Conservation (phyloP, 306 rosid genomes). For the Begonia fuchsioides region DNA sequence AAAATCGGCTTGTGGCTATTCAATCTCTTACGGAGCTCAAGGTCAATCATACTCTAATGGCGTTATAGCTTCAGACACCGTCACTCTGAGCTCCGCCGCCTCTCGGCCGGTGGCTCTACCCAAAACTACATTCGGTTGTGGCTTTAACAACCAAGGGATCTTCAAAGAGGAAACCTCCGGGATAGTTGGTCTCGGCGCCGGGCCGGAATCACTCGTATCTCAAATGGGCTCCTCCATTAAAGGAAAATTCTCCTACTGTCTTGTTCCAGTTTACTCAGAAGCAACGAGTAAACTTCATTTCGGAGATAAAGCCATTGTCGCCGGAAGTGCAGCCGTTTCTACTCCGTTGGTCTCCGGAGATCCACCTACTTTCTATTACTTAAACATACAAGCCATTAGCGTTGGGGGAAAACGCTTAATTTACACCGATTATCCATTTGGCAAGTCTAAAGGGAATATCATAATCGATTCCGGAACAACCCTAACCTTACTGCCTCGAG, state of each 20-base stretch:
- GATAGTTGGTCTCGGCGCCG: slow-evolving; percentile 40
- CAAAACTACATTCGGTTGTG: slow-evolving; percentile 28
- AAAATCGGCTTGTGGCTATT: slow-evolving; percentile 9
- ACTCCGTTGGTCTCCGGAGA: slow-evolving; percentile 9
- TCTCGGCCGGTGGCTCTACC: slow-evolving; percentile 6
- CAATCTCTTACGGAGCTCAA: slow-evolving; percentile 8
- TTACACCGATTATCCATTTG: background rate
- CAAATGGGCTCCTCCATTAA: slow-evolving; percentile 20
- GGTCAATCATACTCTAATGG: slow-evolving; percentile 17
- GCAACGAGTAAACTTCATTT: slow-evolving; percentile 13
- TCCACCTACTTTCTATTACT: slow-evolving; percentile 9
- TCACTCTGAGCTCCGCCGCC: slow-evolving; percentile 25
- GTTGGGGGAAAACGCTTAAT: slow-evolving; percentile 4
- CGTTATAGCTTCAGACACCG: slow-evolving; percentile 21
- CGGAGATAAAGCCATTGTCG: slow-evolving; percentile 16
- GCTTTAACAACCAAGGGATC: slow-evolving; percentile 7
- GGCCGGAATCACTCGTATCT: slow-evolving; percentile 17
- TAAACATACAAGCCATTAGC: slow-evolving; percentile 16
- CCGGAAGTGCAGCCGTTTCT: slow-evolving; percentile 13
- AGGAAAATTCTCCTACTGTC: slow-evolving; percentile 43
- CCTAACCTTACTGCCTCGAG: slow-evolving; percentile 3
- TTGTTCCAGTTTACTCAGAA: slow-evolving; percentile 2
- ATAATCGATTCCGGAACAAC: slow-evolving; percentile 29
- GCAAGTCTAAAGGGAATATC: slow-evolving; percentile 3
- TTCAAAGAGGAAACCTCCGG: slow-evolving; percentile 15